A percentile compares a stretch with the other conserved stretches of the same genome.
Conservation (phyloP, 164 flowering plant genomes). For the Magnolia sinica region DNA sequence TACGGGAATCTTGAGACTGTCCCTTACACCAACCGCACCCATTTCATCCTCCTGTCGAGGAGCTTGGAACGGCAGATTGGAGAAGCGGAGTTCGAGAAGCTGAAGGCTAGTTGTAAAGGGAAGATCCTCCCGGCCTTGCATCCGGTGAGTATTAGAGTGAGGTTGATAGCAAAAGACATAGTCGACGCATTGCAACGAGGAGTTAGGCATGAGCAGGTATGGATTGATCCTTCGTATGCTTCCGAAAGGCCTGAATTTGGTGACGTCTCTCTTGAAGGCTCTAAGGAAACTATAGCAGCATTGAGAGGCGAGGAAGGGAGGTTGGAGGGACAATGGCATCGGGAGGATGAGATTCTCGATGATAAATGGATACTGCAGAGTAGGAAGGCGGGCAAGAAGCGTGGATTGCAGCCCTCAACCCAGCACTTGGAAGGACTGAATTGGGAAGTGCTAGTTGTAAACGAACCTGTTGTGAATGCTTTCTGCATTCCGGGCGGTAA, state of each 20-base stretch:
- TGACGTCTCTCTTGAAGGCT: slow-evolving; percentile 2
- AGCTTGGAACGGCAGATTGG: slow-evolving; percentile 61
- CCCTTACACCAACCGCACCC: slow-evolving; percentile 78
- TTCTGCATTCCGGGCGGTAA: slow-evolving; percentile 95
- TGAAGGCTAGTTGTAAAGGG: slow-evolving; percentile 54
- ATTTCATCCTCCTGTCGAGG: slow-evolving; percentile 71
- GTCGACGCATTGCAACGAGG: slow-evolving; percentile 80
- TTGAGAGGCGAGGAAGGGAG: slow-evolving; percentile 31
- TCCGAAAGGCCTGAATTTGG: slow-evolving; percentile 15
- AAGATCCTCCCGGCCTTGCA: slow-evolving; percentile 80
- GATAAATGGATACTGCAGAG: slow-evolving; percentile 78
- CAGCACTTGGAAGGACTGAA: slow-evolving; percentile 76
- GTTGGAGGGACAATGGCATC: slow-evolving; percentile 41
- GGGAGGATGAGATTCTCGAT: slow-evolving; percentile 77
- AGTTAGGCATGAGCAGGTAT: slow-evolving; percentile 52
- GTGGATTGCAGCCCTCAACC: slow-evolving; percentile 38
- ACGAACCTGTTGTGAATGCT: slow-evolving; percentile 80
- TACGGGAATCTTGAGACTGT: slow-evolving; percentile 75
- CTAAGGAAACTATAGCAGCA: slow-evolving; percentile 30
- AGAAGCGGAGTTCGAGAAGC: slow-evolving; percentile 52
- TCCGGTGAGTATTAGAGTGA: slow-evolving; percentile 76
- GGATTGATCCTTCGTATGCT: slow-evolving; percentile 69
- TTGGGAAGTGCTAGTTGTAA: slow-evolving; percentile 86
- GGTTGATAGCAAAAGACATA: slow-evolving; percentile 69
- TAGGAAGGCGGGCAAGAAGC: slow-evolving; percentile 50